These are phyloP conservation scores for Cyberlindnera mycetangii DNA, from an alignment of 805 yeast species.

Conservation along the genomic window DNA sequence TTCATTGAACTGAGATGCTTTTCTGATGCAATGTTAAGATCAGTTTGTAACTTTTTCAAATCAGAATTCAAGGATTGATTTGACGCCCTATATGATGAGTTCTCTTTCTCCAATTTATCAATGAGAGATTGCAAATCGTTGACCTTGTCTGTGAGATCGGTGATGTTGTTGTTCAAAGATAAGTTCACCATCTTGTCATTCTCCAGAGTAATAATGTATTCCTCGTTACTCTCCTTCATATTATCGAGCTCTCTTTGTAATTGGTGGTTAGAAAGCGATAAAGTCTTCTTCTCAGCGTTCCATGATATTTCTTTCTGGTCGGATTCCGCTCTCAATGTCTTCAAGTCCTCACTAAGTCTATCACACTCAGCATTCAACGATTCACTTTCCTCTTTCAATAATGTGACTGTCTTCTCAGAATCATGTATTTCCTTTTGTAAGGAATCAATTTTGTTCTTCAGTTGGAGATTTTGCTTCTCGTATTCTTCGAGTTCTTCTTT, in stretches of 20 bases:
- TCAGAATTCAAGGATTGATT: slow-evolving; percentile 5
- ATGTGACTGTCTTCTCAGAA: slow-evolving; percentile 30
- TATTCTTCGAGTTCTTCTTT: slow-evolving; percentile 49
- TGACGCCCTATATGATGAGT: background rate
- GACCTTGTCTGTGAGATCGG: slow-evolving; percentile 30
- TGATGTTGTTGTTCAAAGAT: slow-evolving; percentile 38
- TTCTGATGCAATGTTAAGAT: slow-evolving; percentile 1
- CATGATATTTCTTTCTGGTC: slow-evolving; percentile 12
- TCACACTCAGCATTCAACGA: slow-evolving; percentile 54
- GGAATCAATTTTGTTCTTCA: slow-evolving; percentile 33
- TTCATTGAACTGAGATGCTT: slow-evolving; percentile 9
- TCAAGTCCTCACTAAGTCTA: slow-evolving; percentile 40
- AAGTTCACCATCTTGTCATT: slow-evolving; percentile 33
- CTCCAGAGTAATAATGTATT: slow-evolving; percentile 35
- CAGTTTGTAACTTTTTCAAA: slow-evolving; percentile 4
- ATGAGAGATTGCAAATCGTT: slow-evolving; percentile 5
- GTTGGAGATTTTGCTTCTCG: slow-evolving; percentile 38
- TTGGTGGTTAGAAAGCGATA: background rate
- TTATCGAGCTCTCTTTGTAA: slow-evolving; percentile 24
- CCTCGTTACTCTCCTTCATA: slow-evolving; percentile 37
- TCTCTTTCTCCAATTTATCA: slow-evolving; percentile 3
- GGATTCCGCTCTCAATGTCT: slow-evolving; percentile 38
- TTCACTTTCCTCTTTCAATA: slow-evolving; percentile 41
- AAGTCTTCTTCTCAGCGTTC: slow-evolving; percentile 1
- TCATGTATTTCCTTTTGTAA: slow-evolving; percentile 34